Conservation (phyloP, 75 land plant species). For the Sequoiadendron giganteum region DNA sequence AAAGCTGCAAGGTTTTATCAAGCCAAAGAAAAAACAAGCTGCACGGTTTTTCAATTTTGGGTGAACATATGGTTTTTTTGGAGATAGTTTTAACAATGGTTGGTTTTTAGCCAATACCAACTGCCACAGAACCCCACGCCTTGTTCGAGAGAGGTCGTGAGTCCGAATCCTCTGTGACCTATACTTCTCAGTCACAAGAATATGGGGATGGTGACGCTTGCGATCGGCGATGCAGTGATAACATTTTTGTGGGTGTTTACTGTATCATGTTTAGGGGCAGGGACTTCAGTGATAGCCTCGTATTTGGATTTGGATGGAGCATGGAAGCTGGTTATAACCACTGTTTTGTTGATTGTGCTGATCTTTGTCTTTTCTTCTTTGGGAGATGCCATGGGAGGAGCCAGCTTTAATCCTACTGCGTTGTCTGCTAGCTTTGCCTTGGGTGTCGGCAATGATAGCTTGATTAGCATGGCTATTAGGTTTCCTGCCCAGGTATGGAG, state of each 20-base stretch:
- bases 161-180: background rate
- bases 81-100: background rate
- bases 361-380: slow-evolving; percentile 49
- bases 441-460: slow-evolving; percentile 43
- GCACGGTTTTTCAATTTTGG: no score
- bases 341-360: slow-evolving; percentile 27
- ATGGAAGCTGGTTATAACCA: slow-evolving; percentile 28
- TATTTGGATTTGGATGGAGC: slow-evolving; percentile 21
- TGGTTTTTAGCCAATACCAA: background rate
- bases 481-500: slow-evolving; percentile 71
- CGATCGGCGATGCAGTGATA: slow-evolving; percentile 53
- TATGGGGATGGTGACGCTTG: slow-evolving; percentile 56
- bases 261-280: slow-evolving; percentile 54
- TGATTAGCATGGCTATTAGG: slow-evolving; percentile 62
- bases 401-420: slow-evolving; percentile 77
- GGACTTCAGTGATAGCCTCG: slow-evolving; percentile 38
- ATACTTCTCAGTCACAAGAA: background rate
- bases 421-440: slow-evolving; percentile 59
- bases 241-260: slow-evolving; percentile 80
- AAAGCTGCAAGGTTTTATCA: no score
- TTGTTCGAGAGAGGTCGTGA: background rate
- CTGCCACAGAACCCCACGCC: background rate
- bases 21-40: no score
- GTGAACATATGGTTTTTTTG: no score
- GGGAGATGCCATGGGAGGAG: slow-evolving; percentile 62